These are phyloP conservation scores for Conringia planisiliqua DNA, from an alignment of 345 rosid genomes.

Conservation along the genomic window DNA sequence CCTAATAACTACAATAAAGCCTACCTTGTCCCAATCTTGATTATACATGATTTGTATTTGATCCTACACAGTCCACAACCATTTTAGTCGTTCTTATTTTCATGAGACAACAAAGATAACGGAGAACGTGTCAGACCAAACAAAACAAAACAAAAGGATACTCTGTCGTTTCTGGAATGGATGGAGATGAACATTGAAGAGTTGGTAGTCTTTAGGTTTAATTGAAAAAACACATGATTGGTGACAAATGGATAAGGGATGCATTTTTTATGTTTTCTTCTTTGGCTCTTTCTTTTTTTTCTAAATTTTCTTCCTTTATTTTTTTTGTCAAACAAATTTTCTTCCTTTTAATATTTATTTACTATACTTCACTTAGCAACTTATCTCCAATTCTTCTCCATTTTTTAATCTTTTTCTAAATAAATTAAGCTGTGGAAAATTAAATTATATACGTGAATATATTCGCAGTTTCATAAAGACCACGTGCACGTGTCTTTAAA, in stretches of 20 bases:
- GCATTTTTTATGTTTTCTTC: not conserved
- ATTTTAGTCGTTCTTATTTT: not conserved
- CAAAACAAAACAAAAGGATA: not conserved
- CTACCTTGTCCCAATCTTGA: not conserved
- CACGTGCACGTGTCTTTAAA: not conserved
- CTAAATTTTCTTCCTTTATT: not conserved
- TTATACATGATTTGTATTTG: not conserved
- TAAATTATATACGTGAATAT: not conserved
- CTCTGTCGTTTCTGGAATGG: not conserved
- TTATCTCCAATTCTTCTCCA: not conserved
- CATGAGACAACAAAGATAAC: not conserved
- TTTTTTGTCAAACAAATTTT: too few relatives aligned
- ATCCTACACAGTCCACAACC: not conserved
- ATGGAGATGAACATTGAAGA: not conserved
- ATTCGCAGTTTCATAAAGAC: not conserved
- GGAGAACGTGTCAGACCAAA: not conserved
- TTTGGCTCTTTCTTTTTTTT: conserved; percentile 4
- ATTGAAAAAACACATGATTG: conserved; percentile 8
- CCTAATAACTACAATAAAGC: not conserved
- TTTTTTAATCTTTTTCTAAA: not conserved
- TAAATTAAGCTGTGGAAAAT: not conserved
- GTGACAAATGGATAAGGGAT: not conserved
- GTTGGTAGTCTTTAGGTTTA: conserved; percentile 24
- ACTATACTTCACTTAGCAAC: not conserved
- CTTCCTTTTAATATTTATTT: not conserved